phyloP scores from a whole-genome alignment of 192 early-diverging fungal species.

The Glomus cerebriforme region DNA sequence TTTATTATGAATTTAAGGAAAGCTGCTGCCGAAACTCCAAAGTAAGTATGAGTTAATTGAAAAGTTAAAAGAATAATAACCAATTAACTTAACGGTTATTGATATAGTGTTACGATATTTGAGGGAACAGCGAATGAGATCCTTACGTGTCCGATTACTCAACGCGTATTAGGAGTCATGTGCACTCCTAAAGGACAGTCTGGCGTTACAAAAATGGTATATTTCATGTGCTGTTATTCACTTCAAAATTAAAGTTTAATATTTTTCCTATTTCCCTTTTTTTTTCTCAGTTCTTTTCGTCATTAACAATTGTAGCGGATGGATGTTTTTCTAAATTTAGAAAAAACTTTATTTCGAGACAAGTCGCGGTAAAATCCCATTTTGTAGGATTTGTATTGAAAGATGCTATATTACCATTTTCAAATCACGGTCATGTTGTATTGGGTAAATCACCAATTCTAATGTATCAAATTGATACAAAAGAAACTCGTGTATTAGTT shows the following conservation, averaged over 20 bases:
- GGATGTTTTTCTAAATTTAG: slow-evolving; percentile 96
- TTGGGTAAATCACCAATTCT: slow-evolving; percentile 87
- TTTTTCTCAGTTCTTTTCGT: slow-evolving; percentile 57
- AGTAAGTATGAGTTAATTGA: slow-evolving; percentile 44
- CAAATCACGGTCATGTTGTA: slow-evolving; percentile 89
- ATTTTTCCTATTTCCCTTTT: background rate
- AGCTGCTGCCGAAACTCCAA: slow-evolving; percentile 55
- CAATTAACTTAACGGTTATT: background rate
- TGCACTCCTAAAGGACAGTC: slow-evolving; percentile 42
- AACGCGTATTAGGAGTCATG: slow-evolving; percentile 58
- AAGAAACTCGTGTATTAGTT: slow-evolving; percentile 87
- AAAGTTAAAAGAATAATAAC: background rate
- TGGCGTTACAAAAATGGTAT: slow-evolving; percentile 18
- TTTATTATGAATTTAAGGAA: slow-evolving; percentile 85
- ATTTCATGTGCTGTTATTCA: background rate
- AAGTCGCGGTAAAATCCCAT: slow-evolving; percentile 58
- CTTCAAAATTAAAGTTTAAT: background rate
- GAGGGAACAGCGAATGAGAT: slow-evolving; percentile 79
- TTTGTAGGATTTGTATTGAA: slow-evolving; percentile 77
- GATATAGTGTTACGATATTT: slow-evolving; percentile 66
- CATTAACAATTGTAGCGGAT: slow-evolving; percentile 86
- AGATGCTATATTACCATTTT: slow-evolving; percentile 73
- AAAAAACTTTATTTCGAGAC: slow-evolving; percentile 62
- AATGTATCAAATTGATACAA: slow-evolving; percentile 72
- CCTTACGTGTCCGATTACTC: slow-evolving; percentile 50